Conservation (phyloP, 352 stramenopile genomes). For the Aphanomyces euteiches region DNA sequence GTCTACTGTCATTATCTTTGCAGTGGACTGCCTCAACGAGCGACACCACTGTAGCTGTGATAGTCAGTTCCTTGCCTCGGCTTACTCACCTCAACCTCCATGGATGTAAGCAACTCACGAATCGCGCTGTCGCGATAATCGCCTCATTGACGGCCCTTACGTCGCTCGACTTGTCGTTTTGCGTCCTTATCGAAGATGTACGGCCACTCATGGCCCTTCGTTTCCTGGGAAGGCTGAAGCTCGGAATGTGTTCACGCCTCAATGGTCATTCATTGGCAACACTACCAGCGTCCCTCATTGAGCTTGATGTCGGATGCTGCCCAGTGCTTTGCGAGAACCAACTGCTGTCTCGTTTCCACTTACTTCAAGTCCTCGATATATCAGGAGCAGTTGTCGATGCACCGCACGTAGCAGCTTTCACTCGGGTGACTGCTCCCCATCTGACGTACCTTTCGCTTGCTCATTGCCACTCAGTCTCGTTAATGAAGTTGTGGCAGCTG, state of each 20-base stretch:
- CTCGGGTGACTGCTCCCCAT: not conserved
- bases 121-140: not conserved
- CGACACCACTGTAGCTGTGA: slow-evolving; percentile 1
- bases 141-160: not conserved
- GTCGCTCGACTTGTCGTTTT: slow-evolving; percentile 23
- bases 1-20: slow-evolving; percentile 9
- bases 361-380: slow-evolving; percentile 1
- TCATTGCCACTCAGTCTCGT: slow-evolving; percentile 10
- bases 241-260: slow-evolving; percentile 8
- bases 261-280: not conserved
- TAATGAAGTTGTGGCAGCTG: not conserved
- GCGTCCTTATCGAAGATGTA: slow-evolving; percentile 5
- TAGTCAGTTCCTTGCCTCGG: not conserved
- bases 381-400: slow-evolving; percentile 11
- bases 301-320: slow-evolving; percentile 16
- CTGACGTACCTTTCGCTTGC: slow-evolving; percentile 12
- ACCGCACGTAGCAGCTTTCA: not conserved
- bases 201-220: not conserved
- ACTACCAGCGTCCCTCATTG: not conserved
- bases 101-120: slow-evolving; percentile 17
- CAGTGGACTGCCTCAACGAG: slow-evolving; percentile 14
- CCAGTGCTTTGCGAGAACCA: not conserved
- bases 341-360: not conserved
- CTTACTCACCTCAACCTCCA: slow-evolving; percentile 28
- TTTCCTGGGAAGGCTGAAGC: slow-evolving; percentile 10